Base-by-base conservation (phyloP, 257 asterid genomes). In the Solanum piurae region DNA sequence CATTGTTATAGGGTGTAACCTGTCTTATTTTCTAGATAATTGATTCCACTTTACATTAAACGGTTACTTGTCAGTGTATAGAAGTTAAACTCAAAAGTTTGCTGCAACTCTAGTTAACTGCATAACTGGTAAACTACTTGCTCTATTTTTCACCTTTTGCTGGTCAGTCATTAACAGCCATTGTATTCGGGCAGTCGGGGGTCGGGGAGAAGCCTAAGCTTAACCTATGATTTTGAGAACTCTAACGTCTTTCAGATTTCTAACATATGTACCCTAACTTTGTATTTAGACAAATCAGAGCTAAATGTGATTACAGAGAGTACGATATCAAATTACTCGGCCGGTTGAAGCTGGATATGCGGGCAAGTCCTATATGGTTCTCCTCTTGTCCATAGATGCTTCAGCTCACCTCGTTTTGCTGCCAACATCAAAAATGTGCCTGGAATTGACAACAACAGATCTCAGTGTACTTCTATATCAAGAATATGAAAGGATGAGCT, bases 281-380 rank as follows among this genome's bases (percentile, higher is more conserved):
- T 80, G 42, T 46, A 46, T 44, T 49, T 46, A 46, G 64, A 80
- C 68, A 80, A 80, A 80, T 29, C 85, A 80, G 85, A 80, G 85
- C 68, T 80, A 80, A 31, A 80, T 80, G 85, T 80, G 85, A 80
- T 80, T 46, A 46, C 85, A 46, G 38, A 79, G 11, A 46, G 85
- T 83, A 38, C 85, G 12, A 29, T 20, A 31, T 55, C 62, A 37
- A 75, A 52, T 58, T 62, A 82, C 40, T 89, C 89, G 3, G 73
- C 18, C 29, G 20, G 80, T 90, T 88, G 89, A 83, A 92, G 98
- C 62, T 88, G 97, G 33, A 95, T 90, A 73, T 97, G 99, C 5
- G 93, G 94, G 71, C 99, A 97, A 46, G 92, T 92, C 66, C 97
- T 91, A 72, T 93, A 94, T 7, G 99, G 99, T 77, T 95, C 98